Base-by-base conservation (phyloP, 768 basidiomycete species). In the Goffeauzyma gilvescens region DNA sequence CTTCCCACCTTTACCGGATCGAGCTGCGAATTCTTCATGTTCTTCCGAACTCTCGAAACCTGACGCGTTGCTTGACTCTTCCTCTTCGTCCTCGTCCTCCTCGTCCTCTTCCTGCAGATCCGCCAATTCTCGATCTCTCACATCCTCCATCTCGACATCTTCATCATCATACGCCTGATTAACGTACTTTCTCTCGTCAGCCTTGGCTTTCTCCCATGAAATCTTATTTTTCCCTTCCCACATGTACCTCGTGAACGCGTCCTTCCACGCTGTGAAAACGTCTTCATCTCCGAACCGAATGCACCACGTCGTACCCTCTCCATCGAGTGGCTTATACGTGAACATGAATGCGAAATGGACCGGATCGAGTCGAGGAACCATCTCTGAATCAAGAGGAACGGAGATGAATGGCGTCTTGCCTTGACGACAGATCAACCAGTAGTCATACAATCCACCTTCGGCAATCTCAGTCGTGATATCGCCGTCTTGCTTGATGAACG, bases 111-210 rank as follows among this genome's bases (percentile, higher is more conserved):
- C 51, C 37, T 46, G 43, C 15, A 28, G 27, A 9, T 47, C 48
- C 8, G 49, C 46, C 14, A 42, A 82, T 2, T 74, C 78, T 6
- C 55, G 55, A 41, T 78, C 73, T 27, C 75, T 72, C 10, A 69
- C 74, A 50, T 84, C 80, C 36, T 60, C 71, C 89, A 95, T 95
- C 56, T 81, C 85, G 13, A 87, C 76, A 51, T 89, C 85, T n/a
- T n/a, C n/a, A 57, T 89, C 81, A 42, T 70, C 67, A 48, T 71
- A 66, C 10, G 81, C 74, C 48, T 74, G 78, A 55, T 79, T 63
- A 26, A 84, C 75, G 59, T 96, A 98, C 25, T 67, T 70, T 64
- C 79, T 80, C 46, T 98, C 93, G n/a, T 87, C 86, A 18, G 71
- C 59, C 49, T 66, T 65, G 17, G 63, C 53, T 63, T 89, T 93